These are phyloP conservation scores for Pilatotrama ljubarskyi DNA, from an alignment of 768 basidiomycete species.

Conservation along the genomic window DNA sequence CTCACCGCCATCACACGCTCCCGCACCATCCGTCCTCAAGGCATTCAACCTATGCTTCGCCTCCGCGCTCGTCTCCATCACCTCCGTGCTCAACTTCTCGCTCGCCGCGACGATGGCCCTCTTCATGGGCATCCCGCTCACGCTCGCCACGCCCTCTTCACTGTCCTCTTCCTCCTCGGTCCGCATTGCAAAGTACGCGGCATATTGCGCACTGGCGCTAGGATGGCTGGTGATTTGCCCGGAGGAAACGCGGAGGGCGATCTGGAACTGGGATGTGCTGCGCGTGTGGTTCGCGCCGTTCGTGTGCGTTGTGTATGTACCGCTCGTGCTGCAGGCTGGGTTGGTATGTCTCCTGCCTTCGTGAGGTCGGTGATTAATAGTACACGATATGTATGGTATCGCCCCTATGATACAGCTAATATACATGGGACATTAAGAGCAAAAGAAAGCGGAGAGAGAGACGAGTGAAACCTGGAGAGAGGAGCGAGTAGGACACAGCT, in stretches of 20 bases:
- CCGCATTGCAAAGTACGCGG: slow-evolving; percentile 33
- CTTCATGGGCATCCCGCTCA: slow-evolving; percentile 48
- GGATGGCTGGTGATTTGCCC: slow-evolving; percentile 57
- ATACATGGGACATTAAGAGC: slow-evolving; percentile 1
- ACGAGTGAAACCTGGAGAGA: not conserved
- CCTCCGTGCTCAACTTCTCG: slow-evolving; percentile 90
- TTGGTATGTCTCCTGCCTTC: slow-evolving; percentile 50
- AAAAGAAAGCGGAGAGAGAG: not conserved
- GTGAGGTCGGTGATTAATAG: slow-evolving; percentile 17
- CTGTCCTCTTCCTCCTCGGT: not conserved
- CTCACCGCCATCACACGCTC: slow-evolving; percentile 4
- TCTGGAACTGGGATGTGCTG: slow-evolving; percentile 80
- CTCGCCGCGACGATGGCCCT: slow-evolving; percentile 74
- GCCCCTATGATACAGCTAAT: slow-evolving; percentile 11
- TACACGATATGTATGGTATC: not conserved
- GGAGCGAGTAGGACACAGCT: not conserved
- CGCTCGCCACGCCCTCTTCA: slow-evolving; percentile 1
- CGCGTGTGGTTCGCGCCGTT: slow-evolving; percentile 85
- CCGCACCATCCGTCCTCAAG: slow-evolving; percentile 55
- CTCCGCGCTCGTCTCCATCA: slow-evolving; percentile 83
- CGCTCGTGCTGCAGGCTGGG: slow-evolving; percentile 71
- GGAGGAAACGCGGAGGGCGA: slow-evolving; percentile 47
- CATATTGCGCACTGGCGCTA: slow-evolving; percentile 51
- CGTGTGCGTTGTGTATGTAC: slow-evolving; percentile 75
- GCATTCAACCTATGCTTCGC: slow-evolving; percentile 78